Conservation (phyloP, 768 basidiomycete genomes). For the Podaxis sp. region DNA sequence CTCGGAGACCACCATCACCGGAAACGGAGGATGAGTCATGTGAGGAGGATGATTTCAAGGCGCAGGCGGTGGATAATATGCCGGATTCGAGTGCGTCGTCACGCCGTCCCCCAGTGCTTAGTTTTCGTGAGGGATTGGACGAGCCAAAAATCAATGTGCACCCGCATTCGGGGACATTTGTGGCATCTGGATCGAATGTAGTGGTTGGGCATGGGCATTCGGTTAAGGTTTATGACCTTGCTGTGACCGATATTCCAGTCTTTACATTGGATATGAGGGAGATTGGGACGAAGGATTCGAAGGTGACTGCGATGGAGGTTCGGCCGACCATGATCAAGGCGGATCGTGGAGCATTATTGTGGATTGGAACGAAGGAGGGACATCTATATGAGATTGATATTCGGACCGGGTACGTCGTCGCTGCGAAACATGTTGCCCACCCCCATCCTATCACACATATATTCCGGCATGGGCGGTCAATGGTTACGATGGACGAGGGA, state of each 20-base stretch:
- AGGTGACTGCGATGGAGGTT: slow-evolving; percentile 79
- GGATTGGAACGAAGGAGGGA: slow-evolving; percentile 92
- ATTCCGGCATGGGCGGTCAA: slow-evolving; percentile 64
- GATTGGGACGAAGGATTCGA: slow-evolving; percentile 62
- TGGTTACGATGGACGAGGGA: slow-evolving; percentile 82
- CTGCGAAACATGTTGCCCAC: slow-evolving; percentile 63
- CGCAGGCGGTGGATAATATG: slow-evolving; percentile 47
- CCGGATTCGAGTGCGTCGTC: slow-evolving; percentile 74
- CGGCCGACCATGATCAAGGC: slow-evolving; percentile 44
- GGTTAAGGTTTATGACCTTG: slow-evolving; percentile 63
- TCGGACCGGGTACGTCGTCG: slow-evolving; percentile 53
- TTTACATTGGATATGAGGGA: slow-evolving; percentile 62
- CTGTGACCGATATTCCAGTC: slow-evolving; percentile 43
- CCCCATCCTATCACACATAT: slow-evolving; percentile 67
- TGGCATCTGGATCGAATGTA: slow-evolving; percentile 55
- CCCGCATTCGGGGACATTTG: slow-evolving; percentile 53
- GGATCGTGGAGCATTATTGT: slow-evolving; percentile 64
- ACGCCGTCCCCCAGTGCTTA: slow-evolving; percentile 46
- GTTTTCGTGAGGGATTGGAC: slow-evolving; percentile 37
- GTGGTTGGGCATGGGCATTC: slow-evolving; percentile 60
- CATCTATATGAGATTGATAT: slow-evolving; percentile 83
- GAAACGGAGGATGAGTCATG: slow-evolving; percentile 55
- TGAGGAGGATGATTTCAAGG: slow-evolving; percentile 57
- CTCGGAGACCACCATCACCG: slow-evolving; percentile 45
- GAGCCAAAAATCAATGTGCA: slow-evolving; percentile 59